Evolutionary conservation across 2,329 filamentous ascomycete genomes (phyloP), one percentile per base, ranked within the genome.

Genomic region (Proliferodiscus dingleyae): DNA sequence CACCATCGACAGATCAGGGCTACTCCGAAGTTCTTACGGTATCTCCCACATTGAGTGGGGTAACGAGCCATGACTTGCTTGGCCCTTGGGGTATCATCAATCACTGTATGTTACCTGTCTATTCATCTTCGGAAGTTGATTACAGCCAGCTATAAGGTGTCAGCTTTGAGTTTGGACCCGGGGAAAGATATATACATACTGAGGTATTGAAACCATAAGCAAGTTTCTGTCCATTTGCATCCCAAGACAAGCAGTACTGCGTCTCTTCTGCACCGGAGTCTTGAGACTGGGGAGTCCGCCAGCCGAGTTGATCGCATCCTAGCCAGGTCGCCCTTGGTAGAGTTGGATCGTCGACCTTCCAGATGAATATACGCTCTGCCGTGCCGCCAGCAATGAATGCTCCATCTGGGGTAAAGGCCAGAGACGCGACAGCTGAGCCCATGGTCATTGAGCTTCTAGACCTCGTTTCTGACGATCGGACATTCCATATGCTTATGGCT

Each of bases 371-470:
- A 46, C 71, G 72, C 26, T 74, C 72, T 16, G 71, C 71, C 0
- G 79, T 82, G 4, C 78, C 80, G 4, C 77, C 79, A 0, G 80
- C 80, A 41, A 84, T 73, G 53, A 81, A 81, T 16, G 72, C 73
- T 2, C 80, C 80, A 49, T 83, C 78, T 0, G 80, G 80, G 0
- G 78, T 81, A 49, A 83, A 83, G 1, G 80, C 71, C 2, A 83
- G 67, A 19, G 74, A 73, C 32, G 80, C 72, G 36, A 83, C 75
- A 6, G 77, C 72, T 1, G 70, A 63, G 15, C 73, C 71, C 74
- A 83, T 81, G 0, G 75, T 81, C 66, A 83, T 73, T 44, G 76
- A 78, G 50, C 73, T 77, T 49, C 75, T 78, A 1, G 77, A 67
- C 54, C 77, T 80, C 52, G 68, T 72, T 43, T 80, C 77, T 1